Percentiles rank a stretch among this genome's conserved stretches.
phyloP scores from a whole-genome alignment of 345 rosid genomes.

The Eucalyptus curtisii region DNA sequence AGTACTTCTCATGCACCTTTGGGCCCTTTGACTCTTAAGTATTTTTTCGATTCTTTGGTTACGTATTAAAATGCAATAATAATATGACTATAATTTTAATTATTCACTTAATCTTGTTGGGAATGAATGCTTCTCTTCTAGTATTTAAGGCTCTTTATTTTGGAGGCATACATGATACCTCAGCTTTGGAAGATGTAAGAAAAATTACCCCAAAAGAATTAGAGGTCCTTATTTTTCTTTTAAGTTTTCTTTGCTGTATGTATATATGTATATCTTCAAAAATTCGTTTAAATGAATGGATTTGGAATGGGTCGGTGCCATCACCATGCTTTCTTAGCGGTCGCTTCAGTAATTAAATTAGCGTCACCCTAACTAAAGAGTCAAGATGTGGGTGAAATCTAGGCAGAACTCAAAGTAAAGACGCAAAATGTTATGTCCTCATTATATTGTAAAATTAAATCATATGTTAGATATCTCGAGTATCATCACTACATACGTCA shows the following conservation, averaged over 20 bases:
- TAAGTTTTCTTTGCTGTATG: neutral
- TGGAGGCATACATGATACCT: neutral
- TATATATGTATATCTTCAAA: neutral
- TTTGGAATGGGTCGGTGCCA: neutral
- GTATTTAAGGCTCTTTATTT: neutral
- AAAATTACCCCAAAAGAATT: neutral
- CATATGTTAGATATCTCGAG: neutral
- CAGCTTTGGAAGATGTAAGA: neutral
- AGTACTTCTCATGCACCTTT: neutral
- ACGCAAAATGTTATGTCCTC: neutral
- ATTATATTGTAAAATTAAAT: neutral
- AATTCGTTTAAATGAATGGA: neutral
- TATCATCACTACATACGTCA: neutral
- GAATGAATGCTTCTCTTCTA: neutral
- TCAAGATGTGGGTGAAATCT: neutral
- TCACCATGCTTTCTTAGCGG: accelerated
- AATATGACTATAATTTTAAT: neutral
- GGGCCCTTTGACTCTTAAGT: neutral
- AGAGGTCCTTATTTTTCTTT: neutral
- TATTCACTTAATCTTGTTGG: neutral
- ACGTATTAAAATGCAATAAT: neutral
- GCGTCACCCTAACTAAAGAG: neutral
- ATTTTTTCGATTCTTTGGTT: neutral
- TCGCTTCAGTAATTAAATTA: neutral
- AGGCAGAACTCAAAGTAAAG: neutral